Evolutionary conservation across 2,329 filamentous ascomycete genomes (phyloP).

Genomic region (Neurospora sp.): DNA sequence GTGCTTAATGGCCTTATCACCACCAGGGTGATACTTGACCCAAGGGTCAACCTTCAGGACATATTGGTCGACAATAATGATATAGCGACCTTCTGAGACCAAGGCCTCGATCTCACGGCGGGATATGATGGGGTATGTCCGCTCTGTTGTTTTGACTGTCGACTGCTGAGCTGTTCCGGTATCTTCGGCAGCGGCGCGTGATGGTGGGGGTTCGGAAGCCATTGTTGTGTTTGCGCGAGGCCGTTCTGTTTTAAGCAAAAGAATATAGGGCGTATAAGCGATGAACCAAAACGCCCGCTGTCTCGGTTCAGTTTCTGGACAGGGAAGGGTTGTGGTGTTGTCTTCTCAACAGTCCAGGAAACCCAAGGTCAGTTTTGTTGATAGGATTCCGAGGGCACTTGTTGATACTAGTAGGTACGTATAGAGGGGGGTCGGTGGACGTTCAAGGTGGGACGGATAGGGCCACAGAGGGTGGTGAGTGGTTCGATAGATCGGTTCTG

Average conservation of each 20-base stretch:
- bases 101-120: conserved; percentile 61
- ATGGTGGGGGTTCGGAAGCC: not conserved
- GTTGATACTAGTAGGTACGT: not conserved
- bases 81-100: conserved; percentile 69
- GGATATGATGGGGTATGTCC: conserved; percentile 28
- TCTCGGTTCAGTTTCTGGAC: not conserved
- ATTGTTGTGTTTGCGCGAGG: not conserved
- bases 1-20: conserved; percentile 81
- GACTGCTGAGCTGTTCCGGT: not conserved
- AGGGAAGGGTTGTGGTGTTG: not conserved
- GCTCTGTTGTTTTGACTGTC: not conserved
- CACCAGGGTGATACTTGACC: conserved; percentile 84
- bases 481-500: not conserved
- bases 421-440: not conserved
- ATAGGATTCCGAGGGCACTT: not conserved
- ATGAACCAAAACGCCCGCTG: not conserved
- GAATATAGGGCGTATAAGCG: not conserved
- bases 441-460: not conserved
- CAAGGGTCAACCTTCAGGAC: conserved; percentile 85
- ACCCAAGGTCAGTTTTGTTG: not conserved
- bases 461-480: not conserved
- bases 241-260: not conserved
- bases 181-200: not conserved
- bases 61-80: conserved; percentile 71
- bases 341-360: not conserved